Base-by-base conservation (phyloP, 2,329 filamentous ascomycete genomes). In the Fusarium falciforme region DNA sequence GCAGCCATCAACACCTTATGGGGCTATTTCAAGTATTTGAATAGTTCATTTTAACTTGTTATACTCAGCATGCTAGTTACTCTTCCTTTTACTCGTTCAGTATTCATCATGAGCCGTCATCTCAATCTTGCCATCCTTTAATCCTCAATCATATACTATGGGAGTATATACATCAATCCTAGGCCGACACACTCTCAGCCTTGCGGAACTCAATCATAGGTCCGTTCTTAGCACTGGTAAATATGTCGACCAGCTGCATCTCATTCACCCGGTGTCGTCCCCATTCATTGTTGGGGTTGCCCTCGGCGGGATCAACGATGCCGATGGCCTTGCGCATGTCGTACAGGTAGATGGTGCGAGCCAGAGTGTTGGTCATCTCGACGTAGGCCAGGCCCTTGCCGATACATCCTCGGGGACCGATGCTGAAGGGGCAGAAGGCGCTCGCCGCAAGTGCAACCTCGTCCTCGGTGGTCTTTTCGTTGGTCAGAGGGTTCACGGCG, bases 381-480 rank as follows among this genome's bases (percentile, higher is more conserved):
- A 89, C 86, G 76, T 93, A 92, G 2, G 91, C 91, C 52, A 93
- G 82, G 0, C 88, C 87, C 85, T 93, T 94, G 0, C 92, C 93
- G 64, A 94, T 93, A 78, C 93, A 94, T 3, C 91, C 91, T 12
- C 92, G 84, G 0, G 92, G 90, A 0, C 93, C 93, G 70, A 93
- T 85, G 54, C 89, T 91, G 76, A 94, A 94, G 2, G 94, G 92
- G 71, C 92, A 94, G 82, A 93, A 96, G 0, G 93, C 93, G 36
- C 86, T 87, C 60, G 92, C 88, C 3, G 93, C 92, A 6, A 84
- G 78, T 4, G 85, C 83, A 2, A 89, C 83, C 61, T 89, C 88
- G 2, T 86, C 85, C 66, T 88, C 86, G 6, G 83, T 87, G 1
- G 86, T 85, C 33, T 79, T 75, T 65, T 80, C 81, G 42, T 83